Evolutionary conservation across 352 stramenopile genomes (phyloP), one percentile per base, ranked within the genome.

Genomic region (Phytophthora constricta): DNA sequence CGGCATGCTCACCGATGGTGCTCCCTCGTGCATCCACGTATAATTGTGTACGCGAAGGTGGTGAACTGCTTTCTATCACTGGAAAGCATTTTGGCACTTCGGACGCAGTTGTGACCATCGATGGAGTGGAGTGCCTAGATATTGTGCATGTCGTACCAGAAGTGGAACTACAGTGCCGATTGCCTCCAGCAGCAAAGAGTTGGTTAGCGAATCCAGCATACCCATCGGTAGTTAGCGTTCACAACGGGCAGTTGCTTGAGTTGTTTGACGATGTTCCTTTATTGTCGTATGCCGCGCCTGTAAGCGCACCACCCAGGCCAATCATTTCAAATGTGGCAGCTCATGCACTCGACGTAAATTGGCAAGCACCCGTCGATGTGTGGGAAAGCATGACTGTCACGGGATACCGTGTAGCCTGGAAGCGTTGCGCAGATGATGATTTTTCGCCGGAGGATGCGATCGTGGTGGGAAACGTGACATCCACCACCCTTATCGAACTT

Each of bases 391-490:
- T 97, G 76, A 89, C 87, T 4, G 79, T 89, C 53, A 97, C 92
- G 2, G 91, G 91, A 4, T 97, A 97, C 62, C 72, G 63, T 5
- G 66, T 97, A 13, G 68, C 64, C 20, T 95, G 83, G 74, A 86
- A 87, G 39, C 37, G 43, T 22, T 89, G 74, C 47, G 34, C 43
- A 0, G 70, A 78, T 34, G 63, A 58, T n/a, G 11, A 11, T 20
- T 88, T 87, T 31, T 63, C 66, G 8, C 33, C 48, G 8, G 50
- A 60, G 11, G 62, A 84, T 31, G 45, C 41, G 14, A 43, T 87
- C 9, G 62, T 86, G 9, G 81, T 98, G 19, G 92, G 93, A 2
- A 98, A 98, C 55, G 86, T 98, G 37, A 98, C 93, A n/a, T 93
- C 80, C 4, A 98, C 94, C 5, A 97, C 91, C 16, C 68, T 98